Conservation (phyloP, 306 rosid genomes). For the Hylodesmum podocarpum region DNA sequence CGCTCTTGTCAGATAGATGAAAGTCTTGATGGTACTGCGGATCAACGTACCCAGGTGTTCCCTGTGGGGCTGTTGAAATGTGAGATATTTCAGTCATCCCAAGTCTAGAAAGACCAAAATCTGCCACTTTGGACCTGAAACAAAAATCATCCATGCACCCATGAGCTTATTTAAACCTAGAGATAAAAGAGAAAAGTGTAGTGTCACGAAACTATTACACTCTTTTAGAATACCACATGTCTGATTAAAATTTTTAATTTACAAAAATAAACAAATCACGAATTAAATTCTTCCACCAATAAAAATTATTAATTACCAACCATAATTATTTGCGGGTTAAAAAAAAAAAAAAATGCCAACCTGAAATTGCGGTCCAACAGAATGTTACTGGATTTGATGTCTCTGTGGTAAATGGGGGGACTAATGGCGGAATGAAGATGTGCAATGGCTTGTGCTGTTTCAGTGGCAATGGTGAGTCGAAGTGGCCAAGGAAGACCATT, state of each 20-base stretch:
- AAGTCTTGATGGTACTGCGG: constrained; percentile 95
- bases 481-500: constrained; percentile 75
- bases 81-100: constrained; percentile 80
- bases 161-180: background rate
- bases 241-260: no score
- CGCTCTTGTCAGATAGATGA: constrained; percentile 92
- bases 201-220: no score
- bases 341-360: no score
- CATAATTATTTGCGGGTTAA: no score
- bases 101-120: constrained; percentile 90
- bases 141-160: background rate
- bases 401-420: constrained; percentile 91
- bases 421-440: constrained; percentile 72
- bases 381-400: constrained; percentile 88
- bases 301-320: no score
- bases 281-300: no score
- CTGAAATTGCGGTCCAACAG: constrained; percentile 63
- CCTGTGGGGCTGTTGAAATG: constrained; percentile 94
- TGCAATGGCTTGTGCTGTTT: constrained; percentile 89
- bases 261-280: no score
- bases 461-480: constrained; percentile 73
- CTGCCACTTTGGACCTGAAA: constrained; percentile 78
- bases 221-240: no score
- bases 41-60: constrained; percentile 95
- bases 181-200: no score